phyloP scores from a whole-genome alignment of 2,329 filamentous ascomycete species.

The Fusarium caatingaense region DNA sequence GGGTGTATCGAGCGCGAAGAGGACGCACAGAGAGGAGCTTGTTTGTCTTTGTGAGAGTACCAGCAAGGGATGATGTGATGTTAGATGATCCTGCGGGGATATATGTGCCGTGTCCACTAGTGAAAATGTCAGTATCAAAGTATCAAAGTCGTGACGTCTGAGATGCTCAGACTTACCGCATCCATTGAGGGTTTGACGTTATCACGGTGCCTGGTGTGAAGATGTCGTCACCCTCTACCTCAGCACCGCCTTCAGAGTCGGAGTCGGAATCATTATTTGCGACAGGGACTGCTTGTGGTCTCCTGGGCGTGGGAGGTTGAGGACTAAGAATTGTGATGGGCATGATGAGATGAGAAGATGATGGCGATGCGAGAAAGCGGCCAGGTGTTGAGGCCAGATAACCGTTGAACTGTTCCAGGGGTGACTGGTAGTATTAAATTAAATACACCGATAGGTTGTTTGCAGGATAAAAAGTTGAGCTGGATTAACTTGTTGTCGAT shows the following conservation, averaged over 20 bases:
- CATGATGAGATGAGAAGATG: slow-evolving; percentile 50
- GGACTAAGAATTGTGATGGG: slow-evolving; percentile 62
- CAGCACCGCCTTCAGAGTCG: slow-evolving; percentile 60
- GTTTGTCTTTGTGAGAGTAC: slow-evolving; percentile 92
- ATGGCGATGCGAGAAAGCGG: slow-evolving; percentile 7
- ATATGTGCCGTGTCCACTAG: slow-evolving; percentile 92
- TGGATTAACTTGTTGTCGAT: slow-evolving; percentile 11
- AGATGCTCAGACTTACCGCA: slow-evolving; percentile 68
- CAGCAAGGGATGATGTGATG: slow-evolving; percentile 91
- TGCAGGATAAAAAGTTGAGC: neutral
- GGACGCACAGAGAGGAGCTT: slow-evolving; percentile 94
- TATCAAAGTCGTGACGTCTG: slow-evolving; percentile 2
- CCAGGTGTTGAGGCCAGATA: neutral
- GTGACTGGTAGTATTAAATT: neutral
- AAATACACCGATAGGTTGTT: neutral
- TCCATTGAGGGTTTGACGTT: slow-evolving; percentile 95
- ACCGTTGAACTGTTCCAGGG: neutral
- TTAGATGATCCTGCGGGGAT: slow-evolving; percentile 69
- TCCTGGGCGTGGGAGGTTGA: slow-evolving; percentile 48
- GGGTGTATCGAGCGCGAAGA: slow-evolving; percentile 90
- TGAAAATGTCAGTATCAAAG: slow-evolving; percentile 17
- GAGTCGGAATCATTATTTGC: slow-evolving; percentile 55
- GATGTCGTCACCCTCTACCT: slow-evolving; percentile 65
- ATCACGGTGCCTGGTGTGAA: slow-evolving; percentile 91
- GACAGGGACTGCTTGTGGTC: slow-evolving; percentile 28